Evolutionary conservation across 306 rosid genomes (phyloP), one percentile per base, ranked within the genome.

Genomic region (Inga leiocalycina): DNA sequence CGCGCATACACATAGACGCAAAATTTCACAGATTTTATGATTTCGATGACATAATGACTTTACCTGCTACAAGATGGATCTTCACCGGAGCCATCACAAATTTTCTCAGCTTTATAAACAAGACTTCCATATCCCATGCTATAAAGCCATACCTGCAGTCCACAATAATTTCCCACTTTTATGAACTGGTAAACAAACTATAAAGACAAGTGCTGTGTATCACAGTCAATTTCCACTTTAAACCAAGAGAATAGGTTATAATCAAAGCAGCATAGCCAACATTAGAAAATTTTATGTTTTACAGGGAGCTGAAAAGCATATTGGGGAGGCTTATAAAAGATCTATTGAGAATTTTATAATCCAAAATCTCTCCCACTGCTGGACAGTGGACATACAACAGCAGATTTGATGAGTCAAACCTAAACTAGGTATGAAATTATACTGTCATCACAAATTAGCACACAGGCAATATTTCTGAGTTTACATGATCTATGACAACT

Each of bases 41-140:
- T 70, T 87, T 75, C 56, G 66, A 56, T 13, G 54, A 78, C 56
- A 46, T 72, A 56, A 59, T 77, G 67, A 59, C 86, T 89, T 39
- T 84, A 91, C 99, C 94, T 94, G 93, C 99, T 91, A 87, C 99
- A 97, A 48, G 85, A 34, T 77, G 97, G 97, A 85, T 97, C 99
- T 91, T 97, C 99, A 11, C 99, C 99, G 8, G 98, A 86, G 20
- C 46, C 85, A 84, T 97, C 99, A 37, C 99, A 97, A 80, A 97
- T 77, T 84, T 90, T 88, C 89, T 92, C 99, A 45, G 86, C 89
- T 14, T 68, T 45, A 78, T 92, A 94, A 37, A 88, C 85, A 61
- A 97, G 93, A 91, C 92, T 91, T 85, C 87, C 94, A 32, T 94
- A 75, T 84, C 90, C 92, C 41, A 88, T 43, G 59, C 91, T 87